These are phyloP conservation scores for Pythium volutum DNA, from an alignment of 352 stramenopile species.

Conservation along the genomic window DNA sequence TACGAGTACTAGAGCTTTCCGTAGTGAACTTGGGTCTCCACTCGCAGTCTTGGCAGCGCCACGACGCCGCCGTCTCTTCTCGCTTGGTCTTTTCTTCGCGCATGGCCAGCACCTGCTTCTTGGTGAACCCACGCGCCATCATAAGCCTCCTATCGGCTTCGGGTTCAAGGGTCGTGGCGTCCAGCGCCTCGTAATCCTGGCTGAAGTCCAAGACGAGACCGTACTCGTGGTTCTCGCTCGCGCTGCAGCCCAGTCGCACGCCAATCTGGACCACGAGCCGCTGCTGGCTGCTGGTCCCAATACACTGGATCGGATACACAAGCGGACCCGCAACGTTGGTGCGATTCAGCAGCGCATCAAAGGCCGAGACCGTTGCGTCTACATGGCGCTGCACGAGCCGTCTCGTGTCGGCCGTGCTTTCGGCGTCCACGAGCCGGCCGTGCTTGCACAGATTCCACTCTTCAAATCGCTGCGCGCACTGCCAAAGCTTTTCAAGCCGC, in stretches of 20 bases:
- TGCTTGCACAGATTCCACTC: conserved; percentile 74
- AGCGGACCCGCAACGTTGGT: conserved; percentile 30
- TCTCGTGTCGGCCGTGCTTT: conserved; percentile 46
- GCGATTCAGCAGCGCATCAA: conserved; percentile 46
- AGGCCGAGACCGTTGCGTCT: conserved; percentile 44
- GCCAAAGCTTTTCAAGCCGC: conserved; percentile 69
- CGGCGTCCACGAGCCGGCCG: conserved; percentile 59
- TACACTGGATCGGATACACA: conserved; percentile 51
- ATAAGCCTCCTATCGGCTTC: conserved; percentile 16
- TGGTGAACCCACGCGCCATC: conserved; percentile 40
- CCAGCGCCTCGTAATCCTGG: conserved; percentile 34
- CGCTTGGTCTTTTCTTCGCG: conserved; percentile 22
- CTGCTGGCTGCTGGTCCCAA: conserved; percentile 22
- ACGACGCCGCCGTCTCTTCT: conserved; percentile 6
- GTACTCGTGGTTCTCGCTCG: conserved; percentile 60
- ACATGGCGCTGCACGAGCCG: conserved; percentile 50
- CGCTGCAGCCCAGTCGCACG: conserved; percentile 37
- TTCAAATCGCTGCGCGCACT: conserved; percentile 66
- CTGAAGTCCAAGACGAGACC: conserved; percentile 59
- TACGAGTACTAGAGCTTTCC: not conserved
- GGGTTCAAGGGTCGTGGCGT: not conserved
- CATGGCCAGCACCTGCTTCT: conserved; percentile 30
- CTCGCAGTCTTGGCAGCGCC: conserved; percentile 44
- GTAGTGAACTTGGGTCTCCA: conserved; percentile 26
- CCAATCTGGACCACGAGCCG: conserved; percentile 55